A percentile compares a stretch with the other conserved stretches of the same genome.
Conservation (phyloP, 1,284 basidiomycete species). For the Rhodotorula glutinis region DNA sequence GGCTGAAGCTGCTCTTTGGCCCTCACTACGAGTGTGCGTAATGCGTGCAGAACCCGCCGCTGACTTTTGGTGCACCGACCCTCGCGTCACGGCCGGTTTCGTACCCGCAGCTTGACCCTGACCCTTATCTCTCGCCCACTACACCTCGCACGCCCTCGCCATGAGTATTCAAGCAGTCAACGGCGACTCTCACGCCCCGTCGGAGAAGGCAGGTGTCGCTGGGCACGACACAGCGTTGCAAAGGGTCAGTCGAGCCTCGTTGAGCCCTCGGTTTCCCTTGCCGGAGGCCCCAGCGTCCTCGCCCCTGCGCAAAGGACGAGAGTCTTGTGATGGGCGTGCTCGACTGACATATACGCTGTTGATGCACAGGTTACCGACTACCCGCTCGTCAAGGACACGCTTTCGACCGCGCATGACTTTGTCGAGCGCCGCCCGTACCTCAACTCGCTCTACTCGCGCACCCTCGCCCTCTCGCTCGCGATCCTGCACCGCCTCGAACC, state of each 20-base stretch:
- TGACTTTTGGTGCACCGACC: too few species aligned
- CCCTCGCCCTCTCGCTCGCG: conserved; percentile 8
- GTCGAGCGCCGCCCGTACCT: conserved; percentile 24
- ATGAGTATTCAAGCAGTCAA: conserved; percentile 1
- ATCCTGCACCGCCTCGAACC: conserved; percentile 31
- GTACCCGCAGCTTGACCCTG: too few species aligned
- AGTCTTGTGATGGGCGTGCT: too few species aligned
- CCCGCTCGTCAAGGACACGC: conserved; percentile 37
- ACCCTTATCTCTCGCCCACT: neutral
- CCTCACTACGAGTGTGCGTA: too few species aligned
- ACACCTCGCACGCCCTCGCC: neutral
- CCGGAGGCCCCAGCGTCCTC: too few species aligned
- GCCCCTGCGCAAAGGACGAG: too few species aligned
- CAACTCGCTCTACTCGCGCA: conserved; percentile 25
- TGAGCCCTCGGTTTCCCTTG: too few species aligned
- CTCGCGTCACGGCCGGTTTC: too few species aligned
- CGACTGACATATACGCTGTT: too few species aligned
- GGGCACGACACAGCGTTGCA: conserved; percentile 10
- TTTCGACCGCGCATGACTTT: conserved; percentile 25
- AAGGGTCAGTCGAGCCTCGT: neutral
- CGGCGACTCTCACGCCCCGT: conserved; percentile 5
- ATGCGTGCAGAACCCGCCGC: too few species aligned
- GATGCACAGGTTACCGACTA: conserved; percentile 32
- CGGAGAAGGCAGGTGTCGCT: neutral
- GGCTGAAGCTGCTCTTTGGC: too few species aligned